phyloP scores from a whole-genome alignment of 768 basidiomycete genomes.

The Phanerodontia chrysosporium region DNA sequence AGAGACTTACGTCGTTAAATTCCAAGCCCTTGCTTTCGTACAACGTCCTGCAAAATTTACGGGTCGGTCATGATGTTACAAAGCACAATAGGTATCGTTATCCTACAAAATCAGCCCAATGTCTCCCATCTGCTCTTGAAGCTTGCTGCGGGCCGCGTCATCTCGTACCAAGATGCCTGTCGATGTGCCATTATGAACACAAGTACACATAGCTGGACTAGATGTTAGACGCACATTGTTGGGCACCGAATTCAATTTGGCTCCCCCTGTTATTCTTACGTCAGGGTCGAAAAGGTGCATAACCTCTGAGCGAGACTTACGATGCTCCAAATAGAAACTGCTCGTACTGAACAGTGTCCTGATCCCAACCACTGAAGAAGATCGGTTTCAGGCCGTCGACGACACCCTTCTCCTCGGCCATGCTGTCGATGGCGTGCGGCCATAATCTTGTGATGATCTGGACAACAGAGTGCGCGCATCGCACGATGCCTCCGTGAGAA shows the following conservation, averaged over 20 bases:
- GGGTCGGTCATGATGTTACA: no score
- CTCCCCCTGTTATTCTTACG: slow-evolving; percentile 11
- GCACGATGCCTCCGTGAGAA: slow-evolving; percentile 32
- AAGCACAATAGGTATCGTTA: no score
- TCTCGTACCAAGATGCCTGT: slow-evolving; percentile 31
- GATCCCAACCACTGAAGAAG: slow-evolving; percentile 26
- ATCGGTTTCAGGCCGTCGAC: slow-evolving; percentile 30
- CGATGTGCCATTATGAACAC: neutral
- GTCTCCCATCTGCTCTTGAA: slow-evolving; percentile 25
- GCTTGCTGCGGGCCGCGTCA: slow-evolving; percentile 23
- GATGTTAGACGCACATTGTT: slow-evolving; percentile 21
- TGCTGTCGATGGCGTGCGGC: slow-evolving; percentile 30
- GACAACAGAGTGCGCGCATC: slow-evolving; percentile 30
- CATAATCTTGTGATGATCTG: slow-evolving; percentile 27
- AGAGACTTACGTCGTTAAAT: slow-evolving; percentile 50
- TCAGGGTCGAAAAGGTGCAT: neutral
- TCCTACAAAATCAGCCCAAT: slow-evolving; percentile 21
- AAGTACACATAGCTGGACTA: neutral
- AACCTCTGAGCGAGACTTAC: slow-evolving; percentile 17
- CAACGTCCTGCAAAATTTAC: slow-evolving; percentile 31
- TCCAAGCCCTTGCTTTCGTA: slow-evolving; percentile 64
- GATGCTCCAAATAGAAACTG: slow-evolving; percentile 30
- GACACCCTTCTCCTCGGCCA: slow-evolving; percentile 27
- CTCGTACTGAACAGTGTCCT: slow-evolving; percentile 26
- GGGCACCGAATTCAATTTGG: slow-evolving; percentile 25